These are phyloP conservation scores for Solanum appendiculatum DNA, from an alignment of 257 asterid genomes.

Conservation along the genomic window DNA sequence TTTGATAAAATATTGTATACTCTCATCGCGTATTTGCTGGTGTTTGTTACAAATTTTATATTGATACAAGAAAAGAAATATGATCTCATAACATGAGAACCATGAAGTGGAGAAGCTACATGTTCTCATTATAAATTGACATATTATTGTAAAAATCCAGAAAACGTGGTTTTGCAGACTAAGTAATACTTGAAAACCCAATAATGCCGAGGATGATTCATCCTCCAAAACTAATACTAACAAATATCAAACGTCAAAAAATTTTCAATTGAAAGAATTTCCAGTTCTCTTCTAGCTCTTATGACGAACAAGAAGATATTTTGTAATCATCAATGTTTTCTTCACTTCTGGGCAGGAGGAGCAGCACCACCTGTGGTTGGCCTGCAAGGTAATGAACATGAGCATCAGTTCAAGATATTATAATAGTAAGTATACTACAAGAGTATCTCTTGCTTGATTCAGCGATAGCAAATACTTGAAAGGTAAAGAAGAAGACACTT, in stretches of 20 bases:
- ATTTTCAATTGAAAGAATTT: neutral
- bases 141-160: neutral
- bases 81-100: neutral
- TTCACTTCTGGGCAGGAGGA: conserved; percentile 15
- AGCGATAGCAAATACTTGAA: neutral
- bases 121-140: neutral
- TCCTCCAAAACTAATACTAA: neutral
- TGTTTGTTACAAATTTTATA: neutral
- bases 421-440: neutral
- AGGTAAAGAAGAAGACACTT: conserved; percentile 14
- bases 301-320: neutral
- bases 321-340: neutral
- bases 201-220: neutral
- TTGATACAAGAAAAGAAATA: neutral
- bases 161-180: neutral
- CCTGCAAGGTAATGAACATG: conserved; percentile 24
- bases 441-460: neutral
- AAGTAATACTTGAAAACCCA: neutral
- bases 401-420: neutral
- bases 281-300: neutral
- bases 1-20: neutral
- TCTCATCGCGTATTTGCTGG: neutral
- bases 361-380: conserved; percentile 81
- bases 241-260: neutral
- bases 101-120: neutral